Evolutionary conservation across 495 filamentous ascomycete genomes (phyloP).

Genomic region (Aspergillus sclerotiicarbonarius): DNA sequence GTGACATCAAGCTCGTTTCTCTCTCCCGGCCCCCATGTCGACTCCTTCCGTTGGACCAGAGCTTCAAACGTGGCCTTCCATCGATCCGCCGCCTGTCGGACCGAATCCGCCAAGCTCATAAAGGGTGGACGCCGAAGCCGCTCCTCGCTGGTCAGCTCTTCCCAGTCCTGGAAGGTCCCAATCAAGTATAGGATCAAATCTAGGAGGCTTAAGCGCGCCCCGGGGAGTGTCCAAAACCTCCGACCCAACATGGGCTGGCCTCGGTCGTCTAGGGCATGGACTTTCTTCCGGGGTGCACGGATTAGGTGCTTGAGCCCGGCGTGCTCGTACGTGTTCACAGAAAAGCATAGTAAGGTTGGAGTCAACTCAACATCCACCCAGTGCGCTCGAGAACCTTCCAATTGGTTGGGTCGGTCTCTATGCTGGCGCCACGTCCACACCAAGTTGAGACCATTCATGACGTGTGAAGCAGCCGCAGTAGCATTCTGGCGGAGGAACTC

Average conservation of each 20-base stretch:
- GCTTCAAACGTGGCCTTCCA: conserved; percentile 22
- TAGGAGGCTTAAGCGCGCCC: conserved; percentile 18
- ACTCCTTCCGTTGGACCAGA: conserved; percentile 10
- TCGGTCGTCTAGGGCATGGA: conserved; percentile 13
- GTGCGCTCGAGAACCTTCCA: conserved; percentile 10
- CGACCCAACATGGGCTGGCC: conserved; percentile 9
- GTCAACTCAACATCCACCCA: conserved; percentile 25
- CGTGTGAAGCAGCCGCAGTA: conserved; percentile 13
- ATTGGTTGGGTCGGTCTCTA: too few species aligned
- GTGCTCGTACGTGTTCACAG: conserved; percentile 15
- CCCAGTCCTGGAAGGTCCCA: not conserved
- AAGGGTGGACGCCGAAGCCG: not conserved
- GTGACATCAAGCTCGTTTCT: conserved; percentile 13
- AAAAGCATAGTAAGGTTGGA: conserved; percentile 18
- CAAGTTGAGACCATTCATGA: conserved; percentile 20
- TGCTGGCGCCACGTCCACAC: conserved; percentile 16
- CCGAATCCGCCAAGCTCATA: not conserved
- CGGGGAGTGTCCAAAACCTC: conserved; percentile 14
- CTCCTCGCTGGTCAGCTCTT: not conserved
- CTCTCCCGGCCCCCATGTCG: conserved; percentile 14
- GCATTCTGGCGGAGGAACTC: conserved; percentile 22
- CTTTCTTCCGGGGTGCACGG: not conserved
- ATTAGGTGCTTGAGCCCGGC: not conserved
- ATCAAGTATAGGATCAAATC: conserved; percentile 17
- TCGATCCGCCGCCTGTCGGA: not conserved